Percentiles rank a stretch among this genome's conserved stretches.
These are phyloP conservation scores for Canariomyces notabilis DNA, from an alignment of 2,329 filamentous ascomycete genomes.

Conservation along the genomic window DNA sequence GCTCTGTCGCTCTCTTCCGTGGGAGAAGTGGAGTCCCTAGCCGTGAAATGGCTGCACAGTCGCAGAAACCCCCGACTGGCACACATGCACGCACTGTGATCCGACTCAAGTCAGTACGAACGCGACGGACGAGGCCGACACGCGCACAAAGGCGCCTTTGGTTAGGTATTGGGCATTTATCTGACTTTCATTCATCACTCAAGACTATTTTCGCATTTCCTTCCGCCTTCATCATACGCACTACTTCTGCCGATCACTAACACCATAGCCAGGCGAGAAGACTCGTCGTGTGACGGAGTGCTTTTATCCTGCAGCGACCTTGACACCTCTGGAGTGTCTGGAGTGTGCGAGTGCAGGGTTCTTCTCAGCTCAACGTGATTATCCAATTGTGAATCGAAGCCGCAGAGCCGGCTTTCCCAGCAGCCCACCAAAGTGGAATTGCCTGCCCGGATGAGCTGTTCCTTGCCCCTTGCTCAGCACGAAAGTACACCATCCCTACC, in stretches of 20 bases:
- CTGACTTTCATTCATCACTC: not conserved
- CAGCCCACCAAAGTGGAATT: conserved; percentile 9
- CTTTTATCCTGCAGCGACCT: no score
- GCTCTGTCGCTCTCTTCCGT: not conserved
- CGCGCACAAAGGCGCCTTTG: not conserved
- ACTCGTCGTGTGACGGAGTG: no score
- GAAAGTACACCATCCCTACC: no score
- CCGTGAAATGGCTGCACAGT: no score
- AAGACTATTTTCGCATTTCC: no score
- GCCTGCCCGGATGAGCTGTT: conserved; percentile 10
- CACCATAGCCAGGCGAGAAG: no score
- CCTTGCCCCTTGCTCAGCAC: no score
- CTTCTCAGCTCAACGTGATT: not conserved
- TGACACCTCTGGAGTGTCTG: no score
- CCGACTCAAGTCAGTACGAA: not conserved
- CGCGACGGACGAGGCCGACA: not conserved
- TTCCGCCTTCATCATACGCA: no score
- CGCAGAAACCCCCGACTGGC: not conserved
- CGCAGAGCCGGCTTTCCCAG: not conserved
- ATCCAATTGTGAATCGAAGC: conserved; percentile 10
- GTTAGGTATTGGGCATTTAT: not conserved
- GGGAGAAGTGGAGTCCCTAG: not conserved
- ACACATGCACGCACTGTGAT: not conserved
- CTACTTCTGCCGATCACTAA: no score
- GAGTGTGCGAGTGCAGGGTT: not conserved